Conservation (phyloP, 2,329 filamentous ascomycete genomes). For the Exophiala spinifera region DNA sequence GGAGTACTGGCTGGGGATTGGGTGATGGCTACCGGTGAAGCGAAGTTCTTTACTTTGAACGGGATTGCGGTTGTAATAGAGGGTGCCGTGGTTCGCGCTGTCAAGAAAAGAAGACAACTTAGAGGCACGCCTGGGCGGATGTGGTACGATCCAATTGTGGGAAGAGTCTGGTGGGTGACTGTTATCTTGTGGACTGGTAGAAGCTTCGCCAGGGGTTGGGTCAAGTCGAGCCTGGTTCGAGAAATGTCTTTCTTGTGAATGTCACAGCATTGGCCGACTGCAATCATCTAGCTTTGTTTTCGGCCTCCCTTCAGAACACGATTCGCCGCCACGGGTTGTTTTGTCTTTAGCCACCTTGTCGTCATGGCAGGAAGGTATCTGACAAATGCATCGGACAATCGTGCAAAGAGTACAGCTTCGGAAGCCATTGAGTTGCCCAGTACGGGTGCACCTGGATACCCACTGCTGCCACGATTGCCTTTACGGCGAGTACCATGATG, state of each 20-base stretch:
- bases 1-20: conserved; percentile 40
- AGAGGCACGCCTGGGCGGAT: conserved; percentile 13
- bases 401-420: conserved; percentile 12
- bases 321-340: too few relatives aligned
- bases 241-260: conserved; percentile 34
- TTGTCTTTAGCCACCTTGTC: too few relatives aligned
- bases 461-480: not conserved
- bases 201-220: conserved; percentile 45
- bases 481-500: conserved; percentile 1
- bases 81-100: conserved; percentile 26
- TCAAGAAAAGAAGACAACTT: conserved; percentile 25
- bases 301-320: not conserved
- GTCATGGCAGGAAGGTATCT: conserved; percentile 7
- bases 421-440: conserved; percentile 1
- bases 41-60: conserved; percentile 35
- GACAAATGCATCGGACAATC: not conserved
- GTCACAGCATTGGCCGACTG: not conserved
- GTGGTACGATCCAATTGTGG: conserved; percentile 37
- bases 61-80: conserved; percentile 35
- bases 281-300: not conserved
- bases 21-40: conserved; percentile 34
- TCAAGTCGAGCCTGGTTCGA: conserved; percentile 40
- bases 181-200: conserved; percentile 41
- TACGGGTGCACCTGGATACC: not conserved
- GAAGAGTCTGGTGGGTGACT: conserved; percentile 42